Evolutionary conservation across 139 green algal species (phyloP), one percentile per base, ranked within the genome.

Genomic region (Monoraphidium neglectum): DNA sequence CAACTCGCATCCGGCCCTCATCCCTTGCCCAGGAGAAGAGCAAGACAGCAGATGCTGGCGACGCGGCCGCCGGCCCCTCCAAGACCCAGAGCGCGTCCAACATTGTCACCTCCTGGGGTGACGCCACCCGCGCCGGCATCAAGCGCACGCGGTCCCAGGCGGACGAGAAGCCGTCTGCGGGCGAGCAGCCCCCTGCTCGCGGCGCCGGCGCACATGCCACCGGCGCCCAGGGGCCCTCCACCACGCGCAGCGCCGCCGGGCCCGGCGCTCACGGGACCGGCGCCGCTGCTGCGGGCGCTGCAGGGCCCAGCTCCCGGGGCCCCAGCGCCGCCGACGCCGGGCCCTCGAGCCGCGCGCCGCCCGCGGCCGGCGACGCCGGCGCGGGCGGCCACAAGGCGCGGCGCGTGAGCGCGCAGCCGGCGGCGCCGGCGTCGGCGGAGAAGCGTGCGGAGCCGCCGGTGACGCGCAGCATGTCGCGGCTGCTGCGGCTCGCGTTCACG

Each of bases 361-460:
- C n/a, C 37, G 37, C 65, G 36, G 15, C 59, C n/a, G 59, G 59
- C 59, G 32, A 12, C 59, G 32, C n/a, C n/a, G n/a, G n/a, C 8
- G 13, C 26, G 36, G 13, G 18, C 18, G 28, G 43, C 6, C 40
- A 47, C 32, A 82, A 77, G 46, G 53, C 57, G 15, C 68, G 37
- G 30, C 37, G 76, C 28, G 68, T 71, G 32, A 43, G 68, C 18
- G 59, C 33, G n/a, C 43, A 40, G 26, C 60, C 69, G 74, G 53
- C 28, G 40, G 43, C 46, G 18, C 28, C 62, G n/a, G n/a, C n/a
- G n/a, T n/a, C n/a, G n/a, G n/a, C n/a, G n/a, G n/a, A n/a, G n/a
- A n/a, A n/a, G 10, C 77, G 77, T 47, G 56, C 38, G 28, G 77
- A 82, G 77, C 77, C 69, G 23, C 77, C 60, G 6, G 64, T 82